Evolutionary conservation across 2,329 filamentous ascomycete genomes (phyloP), one percentile per base, ranked within the genome.

Genomic region (Fusarium sp.): DNA sequence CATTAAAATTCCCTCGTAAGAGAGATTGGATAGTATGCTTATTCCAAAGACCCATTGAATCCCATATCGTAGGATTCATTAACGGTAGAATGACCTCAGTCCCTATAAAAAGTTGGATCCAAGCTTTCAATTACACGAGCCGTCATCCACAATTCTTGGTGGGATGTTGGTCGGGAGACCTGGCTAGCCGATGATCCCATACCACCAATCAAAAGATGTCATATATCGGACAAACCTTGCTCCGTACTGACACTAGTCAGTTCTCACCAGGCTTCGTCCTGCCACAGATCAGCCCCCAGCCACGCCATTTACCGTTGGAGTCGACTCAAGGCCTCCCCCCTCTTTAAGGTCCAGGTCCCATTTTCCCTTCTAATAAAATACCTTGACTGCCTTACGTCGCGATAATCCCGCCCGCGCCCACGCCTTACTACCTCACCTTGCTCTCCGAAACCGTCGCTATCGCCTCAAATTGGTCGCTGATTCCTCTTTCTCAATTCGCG

Each of bases 281-380:
- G 43, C 63, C 64, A 71, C 68, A 71, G 55, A 61, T 45, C 54
- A 68, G 46, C 54, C 75, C 79, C 80, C 80, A 81, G 80, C 80
- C 80, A 81, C 80, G 76, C 76, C 76, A 76, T 81, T 81, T 79
- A 76, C 72, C 67, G 74, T 70, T 77, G 74, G 71, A 63, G 67
- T 69, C 71, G 67, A 76, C 67, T 53, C 62, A 76, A 68, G 74
- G 69, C 66, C 59, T 68, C 74, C 60, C 69, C 69, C 69, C 66
- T 70, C 69, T 65, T 73, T 71, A 69, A 74, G 66, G 73, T 68
- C 67, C 65, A 74, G 72, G 72, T 77, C 76, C 75, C 67, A 72
- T 72, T 73, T 70, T 74, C 72, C 72, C 71, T 67, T 67, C 71
- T 70, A 69, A 71, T 70, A 70, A 70, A 72, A 70, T 66, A 66